phyloP scores from a whole-genome alignment of 2,329 filamentous ascomycete species.

The Fusarium vanettenii region DNA sequence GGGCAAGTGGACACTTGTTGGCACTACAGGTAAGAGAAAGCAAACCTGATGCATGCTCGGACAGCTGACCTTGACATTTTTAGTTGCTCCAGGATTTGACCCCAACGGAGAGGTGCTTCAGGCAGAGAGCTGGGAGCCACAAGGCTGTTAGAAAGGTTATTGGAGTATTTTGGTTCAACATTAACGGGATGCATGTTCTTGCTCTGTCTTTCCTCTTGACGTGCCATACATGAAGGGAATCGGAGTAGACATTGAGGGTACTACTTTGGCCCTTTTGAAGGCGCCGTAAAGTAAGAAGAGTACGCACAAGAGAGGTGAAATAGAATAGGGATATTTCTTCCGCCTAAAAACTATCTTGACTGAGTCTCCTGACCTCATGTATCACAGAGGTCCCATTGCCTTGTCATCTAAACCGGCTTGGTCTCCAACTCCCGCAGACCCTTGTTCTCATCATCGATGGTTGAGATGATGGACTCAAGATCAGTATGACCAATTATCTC shows the following conservation, averaged over 20 bases:
- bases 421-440: neutral
- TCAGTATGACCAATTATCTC: neutral
- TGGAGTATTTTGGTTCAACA: neutral
- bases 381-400: neutral
- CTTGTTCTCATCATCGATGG: neutral
- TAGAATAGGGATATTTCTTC: neutral
- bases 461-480: neutral
- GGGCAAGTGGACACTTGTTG: constrained; percentile 30
- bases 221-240: neutral
- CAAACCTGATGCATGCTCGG: rapidly evolving
- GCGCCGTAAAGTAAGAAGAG: neutral
- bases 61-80: neutral
- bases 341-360: neutral
- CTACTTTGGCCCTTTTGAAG: neutral
- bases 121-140: constrained; percentile 24
- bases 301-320: neutral
- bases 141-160: neutral
- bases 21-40: constrained; percentile 16
- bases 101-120: constrained; percentile 11
- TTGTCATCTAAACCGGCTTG: neutral
- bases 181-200: neutral
- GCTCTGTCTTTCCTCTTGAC: neutral
- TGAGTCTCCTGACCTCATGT: neutral
- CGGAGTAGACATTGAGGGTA: neutral
- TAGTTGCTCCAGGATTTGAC: constrained; percentile 27